phyloP scores from a whole-genome alignment of 768 basidiomycete genomes.

The Russula compacta region DNA sequence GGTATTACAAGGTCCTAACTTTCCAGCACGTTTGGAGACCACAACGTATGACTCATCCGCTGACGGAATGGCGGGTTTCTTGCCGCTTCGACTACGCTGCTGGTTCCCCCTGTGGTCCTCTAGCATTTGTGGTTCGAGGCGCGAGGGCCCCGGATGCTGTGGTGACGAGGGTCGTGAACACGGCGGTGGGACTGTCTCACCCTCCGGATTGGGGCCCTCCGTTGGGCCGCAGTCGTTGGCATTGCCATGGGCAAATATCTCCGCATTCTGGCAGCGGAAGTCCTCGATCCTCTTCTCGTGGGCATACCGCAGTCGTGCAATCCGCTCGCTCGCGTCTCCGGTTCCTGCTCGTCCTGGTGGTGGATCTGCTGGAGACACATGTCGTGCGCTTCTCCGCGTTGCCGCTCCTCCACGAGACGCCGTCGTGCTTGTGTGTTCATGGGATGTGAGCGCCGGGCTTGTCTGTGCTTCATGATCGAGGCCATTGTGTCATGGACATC shows the following conservation, averaged over 20 bases:
- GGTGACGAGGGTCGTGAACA: not conserved
- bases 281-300: not conserved
- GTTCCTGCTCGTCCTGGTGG: not conserved
- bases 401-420: not conserved
- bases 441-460: not conserved
- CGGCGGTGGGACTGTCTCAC: not conserved
- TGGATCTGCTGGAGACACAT: not conserved
- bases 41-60: not conserved
- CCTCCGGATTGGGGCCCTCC: not conserved
- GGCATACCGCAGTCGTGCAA: not conserved
- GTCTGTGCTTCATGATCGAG: not conserved
- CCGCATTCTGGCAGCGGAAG: not conserved
- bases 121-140: not conserved
- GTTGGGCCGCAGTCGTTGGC: not conserved
- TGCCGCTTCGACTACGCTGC: not conserved
- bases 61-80: too few relatives aligned
- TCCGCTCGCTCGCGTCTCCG: not conserved
- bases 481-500: constrained; percentile 2
- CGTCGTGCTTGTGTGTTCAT: not conserved
- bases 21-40: not conserved
- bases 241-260: not conserved
- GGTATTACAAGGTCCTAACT: constrained; percentile 10
- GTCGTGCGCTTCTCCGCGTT: not conserved
- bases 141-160: not conserved
- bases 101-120: not conserved